Evolutionary conservation across 371 early-diverging fungal species (phyloP).

Genomic region (Lichtheimia corymbifera): DNA sequence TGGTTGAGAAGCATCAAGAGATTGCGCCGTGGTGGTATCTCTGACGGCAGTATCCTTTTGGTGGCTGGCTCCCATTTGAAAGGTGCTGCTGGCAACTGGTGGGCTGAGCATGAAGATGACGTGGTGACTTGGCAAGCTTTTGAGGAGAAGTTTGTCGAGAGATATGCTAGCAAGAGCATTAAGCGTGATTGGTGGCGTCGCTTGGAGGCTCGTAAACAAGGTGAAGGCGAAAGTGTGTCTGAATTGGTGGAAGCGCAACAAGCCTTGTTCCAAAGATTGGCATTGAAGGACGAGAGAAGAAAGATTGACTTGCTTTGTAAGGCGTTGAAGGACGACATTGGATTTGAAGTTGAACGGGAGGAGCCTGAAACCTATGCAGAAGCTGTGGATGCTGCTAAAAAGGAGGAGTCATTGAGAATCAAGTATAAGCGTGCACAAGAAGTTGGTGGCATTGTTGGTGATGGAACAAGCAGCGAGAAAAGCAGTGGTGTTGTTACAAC

Average conservation of each 20-base stretch:
- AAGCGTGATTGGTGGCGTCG: constrained; percentile 3
- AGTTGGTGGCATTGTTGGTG: no score
- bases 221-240: background rate
- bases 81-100: constrained; percentile 1
- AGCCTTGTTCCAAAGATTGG: background rate
- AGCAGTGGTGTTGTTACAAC: no score
- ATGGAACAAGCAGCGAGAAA: no score
- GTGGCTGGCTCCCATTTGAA: constrained; percentile 4
- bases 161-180: background rate
- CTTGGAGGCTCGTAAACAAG: background rate
- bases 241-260: background rate
- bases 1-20: background rate
- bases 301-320: background rate
- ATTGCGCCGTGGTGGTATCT: background rate
- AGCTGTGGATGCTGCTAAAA: background rate
- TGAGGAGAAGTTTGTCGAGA: background rate
- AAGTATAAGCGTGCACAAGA: no score
- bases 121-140: background rate
- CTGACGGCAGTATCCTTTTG: background rate
- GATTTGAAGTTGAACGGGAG: background rate
- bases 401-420: background rate
- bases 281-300: background rate
- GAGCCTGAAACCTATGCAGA: background rate
- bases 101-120: background rate
- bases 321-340: background rate